Conservation (phyloP, 306 rosid species). For the Bauhinia variegata region DNA sequence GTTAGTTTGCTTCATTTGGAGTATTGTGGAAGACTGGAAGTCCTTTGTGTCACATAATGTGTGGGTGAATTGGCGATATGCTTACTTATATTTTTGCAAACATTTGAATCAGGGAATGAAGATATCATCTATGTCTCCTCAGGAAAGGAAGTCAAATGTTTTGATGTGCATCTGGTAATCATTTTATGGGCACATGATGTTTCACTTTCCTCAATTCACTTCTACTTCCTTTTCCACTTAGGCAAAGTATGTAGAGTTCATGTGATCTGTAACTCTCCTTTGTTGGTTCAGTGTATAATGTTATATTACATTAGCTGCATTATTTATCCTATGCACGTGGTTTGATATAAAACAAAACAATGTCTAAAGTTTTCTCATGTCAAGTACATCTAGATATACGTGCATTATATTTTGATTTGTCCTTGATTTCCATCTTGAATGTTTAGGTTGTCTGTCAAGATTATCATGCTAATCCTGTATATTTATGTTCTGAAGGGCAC, state of each 20-base stretch:
- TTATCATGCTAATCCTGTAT: constrained; percentile 30
- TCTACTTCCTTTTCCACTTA: constrained; percentile 5
- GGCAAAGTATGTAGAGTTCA: background rate
- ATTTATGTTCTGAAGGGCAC: constrained; percentile 57
- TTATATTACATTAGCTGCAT: constrained; percentile 6
- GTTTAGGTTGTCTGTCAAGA: constrained; percentile 17
- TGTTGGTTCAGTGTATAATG: background rate
- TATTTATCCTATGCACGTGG: background rate
- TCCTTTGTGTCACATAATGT: background rate
- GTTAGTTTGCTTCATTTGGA: background rate
- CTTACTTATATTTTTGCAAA: constrained; percentile 28
- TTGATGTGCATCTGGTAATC: constrained; percentile 84
- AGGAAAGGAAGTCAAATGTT: constrained; percentile 83
- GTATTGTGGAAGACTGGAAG: background rate
- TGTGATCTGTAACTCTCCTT: background rate
- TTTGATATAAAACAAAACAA: background rate
- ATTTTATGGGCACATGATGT: constrained; percentile 28
- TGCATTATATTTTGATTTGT: background rate
- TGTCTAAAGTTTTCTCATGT: background rate
- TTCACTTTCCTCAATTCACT: constrained; percentile 26
- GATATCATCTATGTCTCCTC: constrained; percentile 69
- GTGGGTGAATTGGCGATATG: background rate
- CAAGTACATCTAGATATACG: constrained; percentile 9
- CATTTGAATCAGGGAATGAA: constrained; percentile 71
- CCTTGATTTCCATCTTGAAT: constrained; percentile 21